Evolutionary conservation across 2,329 filamentous ascomycete species (phyloP).

Genomic region (Aspergillus sp.): DNA sequence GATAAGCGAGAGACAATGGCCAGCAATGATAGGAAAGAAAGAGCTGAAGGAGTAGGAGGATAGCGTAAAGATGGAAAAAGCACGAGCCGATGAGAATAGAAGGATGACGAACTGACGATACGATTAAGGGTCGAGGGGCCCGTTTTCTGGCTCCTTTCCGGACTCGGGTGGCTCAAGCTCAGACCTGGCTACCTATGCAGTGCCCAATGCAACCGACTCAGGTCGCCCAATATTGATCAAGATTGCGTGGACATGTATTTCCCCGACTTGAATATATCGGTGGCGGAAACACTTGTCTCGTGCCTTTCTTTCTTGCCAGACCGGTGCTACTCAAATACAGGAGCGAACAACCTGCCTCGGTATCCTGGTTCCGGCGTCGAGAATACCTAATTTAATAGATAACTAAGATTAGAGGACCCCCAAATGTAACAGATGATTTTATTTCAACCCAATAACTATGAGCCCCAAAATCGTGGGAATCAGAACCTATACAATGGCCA

Average conservation of each 20-base stretch:
- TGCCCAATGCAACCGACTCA: not conserved
- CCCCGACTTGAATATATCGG: not conserved
- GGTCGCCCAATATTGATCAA: not conserved
- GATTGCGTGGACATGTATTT: not conserved
- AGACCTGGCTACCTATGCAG: not conserved
- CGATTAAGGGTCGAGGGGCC: not conserved
- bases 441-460: not conserved
- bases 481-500: not conserved
- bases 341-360: not conserved
- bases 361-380: not conserved
- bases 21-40: not conserved
- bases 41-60: not conserved
- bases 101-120: slow-evolving; percentile 10
- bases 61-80: slow-evolving; percentile 3
- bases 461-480: not conserved
- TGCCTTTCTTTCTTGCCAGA: not conserved
- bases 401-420: not conserved
- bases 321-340: not conserved
- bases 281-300: not conserved
- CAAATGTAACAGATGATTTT: not conserved
- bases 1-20: not conserved
- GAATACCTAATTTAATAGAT: not conserved
- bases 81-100: not conserved
- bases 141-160: not conserved
- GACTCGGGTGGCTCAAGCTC: not conserved